These are phyloP conservation scores for Penicillium sp. DNA, from an alignment of 2,329 filamentous ascomycete species.

Conservation along the genomic window DNA sequence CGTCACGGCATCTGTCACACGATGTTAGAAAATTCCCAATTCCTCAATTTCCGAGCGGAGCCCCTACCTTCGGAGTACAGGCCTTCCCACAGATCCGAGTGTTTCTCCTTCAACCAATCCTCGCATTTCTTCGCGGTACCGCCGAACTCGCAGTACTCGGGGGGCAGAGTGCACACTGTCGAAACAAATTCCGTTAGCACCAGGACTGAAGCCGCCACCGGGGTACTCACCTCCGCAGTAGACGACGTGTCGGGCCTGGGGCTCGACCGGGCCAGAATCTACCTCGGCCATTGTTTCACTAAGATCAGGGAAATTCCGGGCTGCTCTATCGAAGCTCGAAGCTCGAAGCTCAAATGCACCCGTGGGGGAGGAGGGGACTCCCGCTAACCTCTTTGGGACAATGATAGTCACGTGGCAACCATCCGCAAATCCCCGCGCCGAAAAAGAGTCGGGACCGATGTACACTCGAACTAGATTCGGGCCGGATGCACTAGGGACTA, in stretches of 20 bases:
- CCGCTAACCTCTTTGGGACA: slow-evolving; percentile 6
- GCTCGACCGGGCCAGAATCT: slow-evolving; percentile 37
- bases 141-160: slow-evolving; percentile 97
- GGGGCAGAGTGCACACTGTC: slow-evolving; percentile 63
- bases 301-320: neutral
- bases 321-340: neutral
- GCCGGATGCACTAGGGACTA: neutral
- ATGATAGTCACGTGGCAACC: neutral
- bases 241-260: slow-evolving; percentile 54
- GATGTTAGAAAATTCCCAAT: neutral
- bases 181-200: slow-evolving; percentile 8
- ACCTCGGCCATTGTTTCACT: slow-evolving; percentile 33
- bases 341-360: neutral
- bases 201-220: neutral
- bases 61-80: slow-evolving; percentile 80
- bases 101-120: slow-evolving; percentile 81
- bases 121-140: slow-evolving; percentile 95
- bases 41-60: neutral
- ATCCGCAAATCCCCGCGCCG: neutral
- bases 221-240: slow-evolving; percentile 60
- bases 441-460: neutral
- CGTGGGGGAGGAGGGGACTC: slow-evolving; percentile 13
- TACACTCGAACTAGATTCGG: neutral
- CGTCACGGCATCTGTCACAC: slow-evolving; percentile 67
- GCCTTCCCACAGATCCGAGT: slow-evolving; percentile 69